A percentile compares a stretch with the other conserved stretches of the same genome.
phyloP scores from a whole-genome alignment of 2,329 filamentous ascomycete genomes.

The Penicillium sp. region DNA sequence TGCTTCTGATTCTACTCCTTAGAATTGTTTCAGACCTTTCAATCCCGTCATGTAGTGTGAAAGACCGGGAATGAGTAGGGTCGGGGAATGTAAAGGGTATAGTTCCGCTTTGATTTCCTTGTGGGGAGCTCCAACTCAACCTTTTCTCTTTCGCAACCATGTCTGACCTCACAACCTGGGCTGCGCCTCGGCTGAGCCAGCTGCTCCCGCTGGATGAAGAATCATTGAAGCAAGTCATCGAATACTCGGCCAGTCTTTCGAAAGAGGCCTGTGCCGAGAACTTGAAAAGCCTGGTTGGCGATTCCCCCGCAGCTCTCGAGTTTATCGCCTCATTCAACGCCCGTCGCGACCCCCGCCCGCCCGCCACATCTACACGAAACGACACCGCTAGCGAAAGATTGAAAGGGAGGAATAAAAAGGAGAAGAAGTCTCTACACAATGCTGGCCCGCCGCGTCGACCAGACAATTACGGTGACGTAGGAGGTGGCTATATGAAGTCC shows the following conservation, averaged over 20 bases:
- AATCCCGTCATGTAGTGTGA: too few relatives aligned
- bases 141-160: not conserved
- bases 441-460: constrained; percentile 61
- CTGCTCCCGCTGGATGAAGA: constrained; percentile 82
- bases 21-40: too few relatives aligned
- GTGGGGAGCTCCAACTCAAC: constrained; percentile 1
- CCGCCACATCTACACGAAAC: constrained; percentile 7
- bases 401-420: constrained; percentile 52
- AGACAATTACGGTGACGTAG: constrained; percentile 61
- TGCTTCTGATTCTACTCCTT: too few relatives aligned
- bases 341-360: constrained; percentile 45
- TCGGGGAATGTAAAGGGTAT: constrained; percentile 5
- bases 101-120: not conserved
- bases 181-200: constrained; percentile 68
- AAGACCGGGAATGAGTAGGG: not conserved
- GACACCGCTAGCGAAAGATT: constrained; percentile 6
- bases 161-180: constrained; percentile 50
- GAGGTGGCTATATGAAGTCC: constrained; percentile 74
- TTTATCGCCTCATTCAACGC: constrained; percentile 76
- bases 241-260: constrained; percentile 74
- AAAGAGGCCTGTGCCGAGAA: constrained; percentile 77
- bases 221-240: constrained; percentile 78
- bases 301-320: constrained; percentile 71
- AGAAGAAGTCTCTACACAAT: constrained; percentile 60
- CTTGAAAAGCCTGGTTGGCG: constrained; percentile 82